Base-by-base conservation (phyloP, 2,329 filamentous ascomycete species). In the Alternaria atra region DNA sequence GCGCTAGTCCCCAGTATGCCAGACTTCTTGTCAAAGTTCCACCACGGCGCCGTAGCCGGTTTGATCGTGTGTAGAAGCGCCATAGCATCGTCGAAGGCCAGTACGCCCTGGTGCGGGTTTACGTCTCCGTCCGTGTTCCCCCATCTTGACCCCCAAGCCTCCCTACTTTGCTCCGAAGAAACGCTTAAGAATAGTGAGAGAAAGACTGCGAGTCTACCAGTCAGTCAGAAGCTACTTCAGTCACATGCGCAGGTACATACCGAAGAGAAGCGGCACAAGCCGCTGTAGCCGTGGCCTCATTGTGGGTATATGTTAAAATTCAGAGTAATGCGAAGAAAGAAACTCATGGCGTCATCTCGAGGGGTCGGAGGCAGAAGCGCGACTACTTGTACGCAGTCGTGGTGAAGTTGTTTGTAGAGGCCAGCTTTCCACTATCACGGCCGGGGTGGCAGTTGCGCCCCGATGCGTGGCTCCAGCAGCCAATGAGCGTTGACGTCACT, bases 1-100 rank as follows among this genome's bases (percentile, higher is more conserved):
- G 84, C 80, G 37, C 83, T 80, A 58, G 84, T 83, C 39, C 85
- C 86, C 6, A 89, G 61, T 34, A 90, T 72, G 30, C 89, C 87
- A 9, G 84, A 84, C 7, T 87, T 85, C 73, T 85, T 87, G 55
- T 70, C 77, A 69, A 73, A 73, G 68, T 69, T 76, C 73, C 70
- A 81, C 74, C 76, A 80, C 67, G 68, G 80, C 29, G 76, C 71
- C 10, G 74, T 70, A 8, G 79, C 75, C 12, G 81, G 75, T 58
- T 77, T 79, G 53, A 83, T 79, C 65, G 79, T 80, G 51, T 71
- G 76, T 6, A 84, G 76, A 29, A 81, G 71, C 1, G 68, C 62
- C 42, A 73, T 74, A 8, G 81, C 82, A 64, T 85, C 72, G 66
- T 77, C 55, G 55, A 79, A 67, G 7, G 72, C 73, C 32, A 68